Percentiles rank a stretch among this genome's conserved stretches.
These are phyloP conservation scores for Monosiga brevicollis DNA, from an alignment of 78 protist genomes.

Conservation along the genomic window DNA sequence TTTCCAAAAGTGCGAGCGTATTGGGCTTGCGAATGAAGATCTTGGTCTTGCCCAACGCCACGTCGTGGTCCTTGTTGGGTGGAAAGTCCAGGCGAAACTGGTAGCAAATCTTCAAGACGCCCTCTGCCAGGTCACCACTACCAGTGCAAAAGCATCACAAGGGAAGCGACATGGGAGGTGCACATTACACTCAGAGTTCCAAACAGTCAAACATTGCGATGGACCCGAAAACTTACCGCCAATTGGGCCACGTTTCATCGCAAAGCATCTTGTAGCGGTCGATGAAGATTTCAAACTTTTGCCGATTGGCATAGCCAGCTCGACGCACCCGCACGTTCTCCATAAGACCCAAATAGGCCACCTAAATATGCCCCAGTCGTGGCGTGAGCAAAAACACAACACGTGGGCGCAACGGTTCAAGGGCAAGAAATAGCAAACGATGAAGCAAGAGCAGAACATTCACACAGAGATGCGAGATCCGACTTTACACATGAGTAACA, in stretches of 20 bases:
- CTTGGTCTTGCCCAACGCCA: slow-evolving; percentile 6
- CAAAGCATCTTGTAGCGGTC: slow-evolving; percentile 58
- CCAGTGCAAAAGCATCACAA: too few relatives aligned
- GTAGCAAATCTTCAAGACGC: neutral
- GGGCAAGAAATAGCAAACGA: too few relatives aligned
- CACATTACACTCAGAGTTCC: too few relatives aligned
- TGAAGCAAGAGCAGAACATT: too few relatives aligned
- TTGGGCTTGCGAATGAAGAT: neutral
- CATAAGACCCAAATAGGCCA: slow-evolving; percentile 71
- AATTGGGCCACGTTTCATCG: slow-evolving; percentile 1
- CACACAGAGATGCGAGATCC: too few relatives aligned
- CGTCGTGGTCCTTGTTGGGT: neutral
- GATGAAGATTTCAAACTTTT: slow-evolving; percentile 41
- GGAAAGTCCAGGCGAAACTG: neutral
- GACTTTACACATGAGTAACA: too few relatives aligned
- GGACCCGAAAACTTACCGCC: too few relatives aligned
- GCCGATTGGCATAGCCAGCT: slow-evolving; percentile 79
- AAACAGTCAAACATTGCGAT: too few relatives aligned
- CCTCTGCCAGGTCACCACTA: neutral
- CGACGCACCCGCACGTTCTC: slow-evolving; percentile 84
- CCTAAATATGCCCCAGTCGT: too few relatives aligned
- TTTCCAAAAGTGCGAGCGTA: neutral
- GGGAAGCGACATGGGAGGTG: too few relatives aligned
- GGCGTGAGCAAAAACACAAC: too few relatives aligned
- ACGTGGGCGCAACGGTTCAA: too few relatives aligned